A percentile compares a stretch with the other conserved stretches of the same genome.
Conservation (phyloP, 1,139 yeast species). For the Geotrichum klebahnii region DNA sequence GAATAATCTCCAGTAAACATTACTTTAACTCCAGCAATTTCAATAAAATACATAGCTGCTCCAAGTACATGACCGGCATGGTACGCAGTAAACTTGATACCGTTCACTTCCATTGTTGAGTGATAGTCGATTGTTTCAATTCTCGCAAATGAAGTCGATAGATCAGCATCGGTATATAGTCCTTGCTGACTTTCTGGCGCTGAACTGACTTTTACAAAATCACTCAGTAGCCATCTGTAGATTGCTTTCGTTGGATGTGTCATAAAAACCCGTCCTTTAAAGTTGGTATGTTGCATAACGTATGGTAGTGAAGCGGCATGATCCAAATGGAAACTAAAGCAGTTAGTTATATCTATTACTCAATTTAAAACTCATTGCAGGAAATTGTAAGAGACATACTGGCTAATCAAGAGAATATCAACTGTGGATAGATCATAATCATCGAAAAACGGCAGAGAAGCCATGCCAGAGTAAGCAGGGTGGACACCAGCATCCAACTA, state of each 20-base stretch:
- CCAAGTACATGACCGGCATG: conserved; percentile 99
- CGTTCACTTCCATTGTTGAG: conserved; percentile 89
- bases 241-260: conserved; percentile 98
- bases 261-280: conserved; percentile 95
- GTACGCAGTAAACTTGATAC: conserved; percentile 91
- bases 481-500: conserved; percentile 91
- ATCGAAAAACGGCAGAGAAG: conserved; percentile 90
- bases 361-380: neutral
- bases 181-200: conserved; percentile 44
- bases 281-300: conserved; percentile 94
- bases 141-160: conserved; percentile 77
- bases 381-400: conserved; percentile 32
- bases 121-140: conserved; percentile 95
- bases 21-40: conserved; percentile 85
- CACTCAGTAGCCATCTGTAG: conserved; percentile 89
- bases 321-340: conserved; percentile 69
- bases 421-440: conserved; percentile 86
- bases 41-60: conserved; percentile 95
- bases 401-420: conserved; percentile 82
- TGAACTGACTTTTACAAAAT: conserved; percentile 84
- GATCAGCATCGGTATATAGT: conserved; percentile 85
- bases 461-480: conserved; percentile 87
- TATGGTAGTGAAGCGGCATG: conserved; percentile 97
- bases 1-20: conserved; percentile 96
- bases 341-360: too few relatives aligned